Conservation (phyloP, 805 yeast genomes). For the Kuraishia piskuri region DNA sequence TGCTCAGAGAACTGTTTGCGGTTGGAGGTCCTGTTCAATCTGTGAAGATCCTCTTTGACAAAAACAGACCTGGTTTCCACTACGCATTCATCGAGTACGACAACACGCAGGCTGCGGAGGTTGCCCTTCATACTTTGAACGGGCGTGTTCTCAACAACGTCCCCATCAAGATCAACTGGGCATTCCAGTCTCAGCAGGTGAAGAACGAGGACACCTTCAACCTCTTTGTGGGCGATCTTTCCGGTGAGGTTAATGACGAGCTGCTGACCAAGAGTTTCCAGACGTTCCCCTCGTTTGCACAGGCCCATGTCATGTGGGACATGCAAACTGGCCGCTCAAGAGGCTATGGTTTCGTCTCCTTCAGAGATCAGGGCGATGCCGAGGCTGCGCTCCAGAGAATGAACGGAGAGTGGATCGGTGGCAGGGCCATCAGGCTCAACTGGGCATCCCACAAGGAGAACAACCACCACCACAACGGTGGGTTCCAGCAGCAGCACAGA, state of each 20-base stretch:
- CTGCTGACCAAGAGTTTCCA: constrained; percentile 48
- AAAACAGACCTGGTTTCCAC: constrained; percentile 62
- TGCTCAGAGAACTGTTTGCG: constrained; percentile 48
- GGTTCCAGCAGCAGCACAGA: constrained; percentile 3
- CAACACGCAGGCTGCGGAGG: constrained; percentile 45
- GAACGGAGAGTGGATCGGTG: constrained; percentile 67
- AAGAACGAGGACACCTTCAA: constrained; percentile 47
- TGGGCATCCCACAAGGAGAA: constrained; percentile 77
- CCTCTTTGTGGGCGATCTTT: constrained; percentile 80
- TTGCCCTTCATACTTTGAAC: constrained; percentile 52
- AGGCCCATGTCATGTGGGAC: constrained; percentile 96
- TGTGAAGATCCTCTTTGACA: constrained; percentile 68
- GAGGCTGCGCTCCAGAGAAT: constrained; percentile 61
- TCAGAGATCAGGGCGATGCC: constrained; percentile 58
- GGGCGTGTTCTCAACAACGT: constrained; percentile 44
- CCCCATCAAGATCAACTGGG: constrained; percentile 68
- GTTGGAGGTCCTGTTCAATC: constrained; percentile 52
- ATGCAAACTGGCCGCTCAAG: constrained; percentile 89
- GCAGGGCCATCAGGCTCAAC: constrained; percentile 73
- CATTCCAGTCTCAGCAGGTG: constrained; percentile 72
- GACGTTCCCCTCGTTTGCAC: constrained; percentile 51
- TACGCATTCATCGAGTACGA: constrained; percentile 81
- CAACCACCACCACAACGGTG: constrained; percentile 12
- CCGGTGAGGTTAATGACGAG: constrained; percentile 78
- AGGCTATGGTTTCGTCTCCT: constrained; percentile 88